phyloP scores from a whole-genome alignment of 1,284 basidiomycete species.

The Moesziomyces globuligerus region DNA sequence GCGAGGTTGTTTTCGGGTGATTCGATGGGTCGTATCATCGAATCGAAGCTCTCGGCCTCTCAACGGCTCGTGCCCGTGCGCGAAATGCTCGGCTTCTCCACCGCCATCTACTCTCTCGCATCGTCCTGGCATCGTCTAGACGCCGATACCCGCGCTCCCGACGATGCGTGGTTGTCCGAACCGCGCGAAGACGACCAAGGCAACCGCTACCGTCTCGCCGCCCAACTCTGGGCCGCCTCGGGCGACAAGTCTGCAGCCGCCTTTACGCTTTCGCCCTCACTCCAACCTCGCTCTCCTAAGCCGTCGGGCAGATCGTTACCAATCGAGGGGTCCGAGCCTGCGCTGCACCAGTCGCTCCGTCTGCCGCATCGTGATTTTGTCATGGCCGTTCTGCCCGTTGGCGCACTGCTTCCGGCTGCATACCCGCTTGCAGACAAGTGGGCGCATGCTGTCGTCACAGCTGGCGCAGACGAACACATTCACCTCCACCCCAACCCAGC shows the following conservation, averaged over 20 bases:
- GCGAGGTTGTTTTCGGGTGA: conserved; percentile 42
- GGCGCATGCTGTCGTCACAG: conserved; percentile 18
- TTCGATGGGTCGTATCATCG: conserved; percentile 44
- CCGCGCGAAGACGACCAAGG: conserved; percentile 23
- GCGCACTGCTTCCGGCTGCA: conserved; percentile 1
- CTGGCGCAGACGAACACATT: conserved; percentile 34
- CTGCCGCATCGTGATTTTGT: conserved; percentile 21
- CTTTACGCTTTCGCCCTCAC: conserved; percentile 8
- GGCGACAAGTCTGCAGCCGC: conserved; percentile 23
- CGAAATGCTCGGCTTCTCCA: conserved; percentile 34
- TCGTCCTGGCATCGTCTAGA: conserved; percentile 8
- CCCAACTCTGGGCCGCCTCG: conserved; percentile 23
- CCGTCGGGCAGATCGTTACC: not conserved
- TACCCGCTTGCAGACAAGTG: conserved; percentile 1
- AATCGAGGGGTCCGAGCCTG: not conserved
- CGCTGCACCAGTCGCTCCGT: not conserved
- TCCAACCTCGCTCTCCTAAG: conserved; percentile 6
- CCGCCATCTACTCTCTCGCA: conserved; percentile 34
- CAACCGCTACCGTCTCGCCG: conserved; percentile 3
- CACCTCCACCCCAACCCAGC: conserved; percentile 11
- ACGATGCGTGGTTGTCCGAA: conserved; percentile 17
- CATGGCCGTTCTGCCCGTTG: conserved; percentile 19
- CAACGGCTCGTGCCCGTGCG: conserved; percentile 12
- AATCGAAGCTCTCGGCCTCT: conserved; percentile 10
- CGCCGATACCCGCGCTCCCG: not conserved